Evolutionary conservation across 257 asterid species (phyloP).

Genomic region (Forsythia suspensa): DNA sequence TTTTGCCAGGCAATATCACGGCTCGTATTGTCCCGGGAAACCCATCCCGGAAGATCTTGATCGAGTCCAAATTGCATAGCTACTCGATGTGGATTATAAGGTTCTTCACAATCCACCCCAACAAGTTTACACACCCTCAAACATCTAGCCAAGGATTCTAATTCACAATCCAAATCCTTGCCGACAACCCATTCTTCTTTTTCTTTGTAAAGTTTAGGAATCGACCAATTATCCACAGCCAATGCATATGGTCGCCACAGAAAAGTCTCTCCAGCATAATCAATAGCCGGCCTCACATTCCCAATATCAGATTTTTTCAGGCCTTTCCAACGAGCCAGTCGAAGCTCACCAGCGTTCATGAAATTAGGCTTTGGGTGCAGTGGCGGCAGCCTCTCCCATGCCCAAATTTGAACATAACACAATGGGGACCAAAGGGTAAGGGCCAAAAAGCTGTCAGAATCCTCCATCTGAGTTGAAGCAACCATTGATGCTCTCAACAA

Average conservation of each 20-base stretch:
- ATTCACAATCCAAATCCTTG: constrained; percentile 1
- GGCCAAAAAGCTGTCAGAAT: neutral
- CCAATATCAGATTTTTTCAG: neutral
- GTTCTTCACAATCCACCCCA: constrained; percentile 33
- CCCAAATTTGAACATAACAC: constrained; percentile 6
- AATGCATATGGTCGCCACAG: constrained; percentile 32
- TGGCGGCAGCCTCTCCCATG: constrained; percentile 15
- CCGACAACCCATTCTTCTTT: constrained; percentile 12
- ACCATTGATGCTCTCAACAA: constrained; percentile 6
- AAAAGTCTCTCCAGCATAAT: constrained; percentile 14
- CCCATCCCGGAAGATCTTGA: constrained; percentile 35
- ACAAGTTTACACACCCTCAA: constrained; percentile 32
- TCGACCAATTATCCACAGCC: constrained; percentile 2
- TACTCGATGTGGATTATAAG: constrained; percentile 39
- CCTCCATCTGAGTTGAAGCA: neutral
- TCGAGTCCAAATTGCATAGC: constrained; percentile 42
- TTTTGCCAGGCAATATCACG: constrained; percentile 14
- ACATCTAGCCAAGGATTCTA: constrained; percentile 22
- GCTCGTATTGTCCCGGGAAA: neutral
- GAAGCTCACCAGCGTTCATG: neutral
- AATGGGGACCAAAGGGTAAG: constrained; percentile 17
- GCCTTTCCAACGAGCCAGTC: constrained; percentile 27
- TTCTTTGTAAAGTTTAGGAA: constrained; percentile 3
- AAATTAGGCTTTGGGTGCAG: constrained; percentile 4
- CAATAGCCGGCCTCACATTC: neutral